Percentiles rank a stretch among this genome's conserved stretches.
Evolutionary conservation across 257 asterid genomes (phyloP).

Genomic region (Solanum piurae): DNA sequence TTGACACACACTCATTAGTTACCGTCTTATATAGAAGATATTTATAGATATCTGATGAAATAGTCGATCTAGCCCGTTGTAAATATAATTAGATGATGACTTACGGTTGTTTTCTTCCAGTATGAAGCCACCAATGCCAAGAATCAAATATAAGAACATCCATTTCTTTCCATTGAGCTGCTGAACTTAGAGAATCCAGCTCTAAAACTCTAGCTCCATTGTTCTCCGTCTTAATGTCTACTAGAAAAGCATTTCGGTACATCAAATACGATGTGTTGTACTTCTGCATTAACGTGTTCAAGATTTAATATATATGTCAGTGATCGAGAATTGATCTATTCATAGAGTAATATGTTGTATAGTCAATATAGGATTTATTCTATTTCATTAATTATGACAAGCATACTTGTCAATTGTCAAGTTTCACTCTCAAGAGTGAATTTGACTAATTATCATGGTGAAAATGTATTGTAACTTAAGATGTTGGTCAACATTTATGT

Average conservation of each 20-base stretch:
- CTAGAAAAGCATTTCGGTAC: conserved; percentile 23
- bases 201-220: conserved; percentile 14
- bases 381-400: not conserved
- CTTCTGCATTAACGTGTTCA: conserved; percentile 5
- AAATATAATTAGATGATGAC: not conserved
- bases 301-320: not conserved
- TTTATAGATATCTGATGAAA: not conserved
- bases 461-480: not conserved
- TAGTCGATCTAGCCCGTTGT: not conserved
- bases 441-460: not conserved
- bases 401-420: not conserved
- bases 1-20: too few species aligned
- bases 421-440: not conserved
- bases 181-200: conserved; percentile 18
- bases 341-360: not conserved
- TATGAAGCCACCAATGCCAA: conserved; percentile 61
- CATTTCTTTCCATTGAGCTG: conserved; percentile 20
- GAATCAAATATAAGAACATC: conserved; percentile 32
- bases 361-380: not conserved
- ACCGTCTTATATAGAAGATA: not conserved
- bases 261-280: conserved; percentile 18
- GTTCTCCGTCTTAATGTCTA: conserved; percentile 12
- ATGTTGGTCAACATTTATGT: not conserved
- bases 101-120: conserved; percentile 53
- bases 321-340: not conserved